A percentile compares a stretch with the other conserved stretches of the same genome.
Evolutionary conservation across 768 basidiomycete species (phyloP).

Genomic region (Ramaria rubella): DNA sequence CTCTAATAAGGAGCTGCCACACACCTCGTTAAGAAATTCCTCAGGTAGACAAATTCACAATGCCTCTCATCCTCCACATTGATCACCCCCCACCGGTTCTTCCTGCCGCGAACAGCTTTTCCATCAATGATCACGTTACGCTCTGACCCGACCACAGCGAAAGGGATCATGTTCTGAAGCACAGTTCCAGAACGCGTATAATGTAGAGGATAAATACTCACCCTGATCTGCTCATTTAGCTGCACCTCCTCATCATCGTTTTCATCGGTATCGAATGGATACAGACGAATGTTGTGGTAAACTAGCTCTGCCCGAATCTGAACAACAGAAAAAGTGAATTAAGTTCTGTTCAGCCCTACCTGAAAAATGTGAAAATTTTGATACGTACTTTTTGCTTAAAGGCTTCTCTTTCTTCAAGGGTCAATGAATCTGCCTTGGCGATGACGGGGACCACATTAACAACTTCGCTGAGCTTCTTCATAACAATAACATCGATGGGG

Average conservation of each 20-base stretch:
- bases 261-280: slow-evolving; percentile 97
- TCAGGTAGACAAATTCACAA: slow-evolving; percentile 96
- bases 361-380: no score
- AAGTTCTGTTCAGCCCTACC: no score
- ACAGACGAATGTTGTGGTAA: slow-evolving; percentile 88
- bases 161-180: slow-evolving; percentile 83
- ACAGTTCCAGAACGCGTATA: background rate
- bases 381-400: slow-evolving; percentile 86
- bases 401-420: slow-evolving; percentile 81
- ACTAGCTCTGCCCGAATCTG: slow-evolving; percentile 91
- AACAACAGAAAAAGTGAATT: background rate
- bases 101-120: slow-evolving; percentile 89
- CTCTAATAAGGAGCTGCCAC: slow-evolving; percentile 18
- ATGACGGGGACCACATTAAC: slow-evolving; percentile 99
- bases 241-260: slow-evolving; percentile 87
- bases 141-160: slow-evolving; percentile 97
- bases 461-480: slow-evolving; percentile 98
- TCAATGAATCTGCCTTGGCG: slow-evolving; percentile 93
- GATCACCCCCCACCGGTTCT: slow-evolving; percentile 98
- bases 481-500: slow-evolving; percentile 95
- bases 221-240: slow-evolving; percentile 85
- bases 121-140: slow-evolving; percentile 93
- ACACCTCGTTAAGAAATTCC: slow-evolving; percentile 91
- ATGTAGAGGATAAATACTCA: slow-evolving; percentile 32
- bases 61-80: slow-evolving; percentile 95